A percentile compares a stretch with the other conserved stretches of the same genome.
These are phyloP conservation scores for Phytophthora litchii DNA, from an alignment of 352 stramenopile species.

Conservation along the genomic window DNA sequence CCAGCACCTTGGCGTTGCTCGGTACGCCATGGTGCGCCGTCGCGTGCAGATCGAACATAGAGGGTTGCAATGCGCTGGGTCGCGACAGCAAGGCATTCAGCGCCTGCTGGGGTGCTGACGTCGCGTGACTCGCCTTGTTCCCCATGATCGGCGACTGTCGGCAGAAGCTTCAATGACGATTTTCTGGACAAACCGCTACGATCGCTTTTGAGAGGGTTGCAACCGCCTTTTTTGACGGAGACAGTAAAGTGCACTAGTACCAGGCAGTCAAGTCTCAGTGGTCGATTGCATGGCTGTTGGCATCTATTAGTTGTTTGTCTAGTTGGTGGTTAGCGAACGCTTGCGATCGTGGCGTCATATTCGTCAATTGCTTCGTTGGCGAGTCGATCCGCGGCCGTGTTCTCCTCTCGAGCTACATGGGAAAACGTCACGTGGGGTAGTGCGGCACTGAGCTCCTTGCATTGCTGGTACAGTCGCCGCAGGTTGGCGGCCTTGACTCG, in stretches of 20 bases:
- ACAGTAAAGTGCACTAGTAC: no score
- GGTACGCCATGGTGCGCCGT: conserved; percentile 74
- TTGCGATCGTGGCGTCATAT: conserved; percentile 13
- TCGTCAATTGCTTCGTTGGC: conserved; percentile 73
- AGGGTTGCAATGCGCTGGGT: conserved; percentile 40
- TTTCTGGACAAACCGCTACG: not conserved
- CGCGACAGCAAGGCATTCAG: conserved; percentile 49
- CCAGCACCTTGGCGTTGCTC: conserved; percentile 60
- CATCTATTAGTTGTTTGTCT: not conserved
- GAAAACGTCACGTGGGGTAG: conserved; percentile 53
- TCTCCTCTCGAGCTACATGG: conserved; percentile 58
- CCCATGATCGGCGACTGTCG: conserved; percentile 49
- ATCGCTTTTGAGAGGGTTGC: not conserved
- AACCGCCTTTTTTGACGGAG: no score
- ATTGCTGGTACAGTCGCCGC: conserved; percentile 46
- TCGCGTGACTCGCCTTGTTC: conserved; percentile 62
- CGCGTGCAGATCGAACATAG: conserved; percentile 54
- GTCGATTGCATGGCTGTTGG: no score
- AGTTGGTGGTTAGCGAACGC: not conserved
- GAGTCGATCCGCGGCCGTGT: conserved; percentile 60
- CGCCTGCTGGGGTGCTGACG: conserved; percentile 42
- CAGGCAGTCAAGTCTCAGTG: no score
- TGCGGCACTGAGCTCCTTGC: conserved; percentile 34
- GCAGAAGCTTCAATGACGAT: conserved; percentile 1
- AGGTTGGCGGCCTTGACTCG: conserved; percentile 73